Evolutionary conservation across 371 early-diverging fungal species (phyloP), one percentile per base, ranked within the genome.

Genomic region (Mucor plumbeus): DNA sequence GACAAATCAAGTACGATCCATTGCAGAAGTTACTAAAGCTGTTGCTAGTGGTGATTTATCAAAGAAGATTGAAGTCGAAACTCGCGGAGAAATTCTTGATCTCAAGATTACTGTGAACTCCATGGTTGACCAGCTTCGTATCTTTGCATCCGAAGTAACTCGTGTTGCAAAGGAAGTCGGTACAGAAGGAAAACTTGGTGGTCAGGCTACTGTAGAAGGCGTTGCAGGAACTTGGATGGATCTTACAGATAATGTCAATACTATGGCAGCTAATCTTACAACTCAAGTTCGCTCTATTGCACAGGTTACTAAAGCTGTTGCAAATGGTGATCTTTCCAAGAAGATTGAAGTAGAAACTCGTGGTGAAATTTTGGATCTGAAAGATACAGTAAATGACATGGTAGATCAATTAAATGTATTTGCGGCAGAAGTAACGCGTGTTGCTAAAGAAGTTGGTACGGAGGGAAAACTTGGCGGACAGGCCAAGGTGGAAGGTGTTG

Each of bases 231-330:
- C 83, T 0, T 90, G 91, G 91, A 85, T 82, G 50, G 88, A 86
- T 26, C 71, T 89, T 15, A 91, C 91, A 0, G 84, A 86, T 35
- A 89, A 86, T 53, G 87, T 89, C 44, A 89, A 89, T 40, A 74
- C 76, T 64, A 69, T 89, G 90, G 90, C 90, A 0, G 56, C 79
- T 48, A 89, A 89, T 47, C 67, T 89, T 1, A 89, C 90, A 0
- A 74, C 81, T 4, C 90, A 90, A 64, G 88, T 89, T 7, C 66
- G 78, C 15, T 77, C 80, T 8, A 89, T 89, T 65, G 87, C 87
- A 14, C 70, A 57, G 0, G 90, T 89, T 15, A 84, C 82, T 0
- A 86, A 75, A 36, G 90, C 90, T 0, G 84, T 89, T 6, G 87
- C 90, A 63, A 4, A 15, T 5, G 43, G 43, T n/a, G 43, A 43